Evolutionary conservation across 2,329 filamentous ascomycete species (phyloP).

Genomic region (Knufia fluminis): DNA sequence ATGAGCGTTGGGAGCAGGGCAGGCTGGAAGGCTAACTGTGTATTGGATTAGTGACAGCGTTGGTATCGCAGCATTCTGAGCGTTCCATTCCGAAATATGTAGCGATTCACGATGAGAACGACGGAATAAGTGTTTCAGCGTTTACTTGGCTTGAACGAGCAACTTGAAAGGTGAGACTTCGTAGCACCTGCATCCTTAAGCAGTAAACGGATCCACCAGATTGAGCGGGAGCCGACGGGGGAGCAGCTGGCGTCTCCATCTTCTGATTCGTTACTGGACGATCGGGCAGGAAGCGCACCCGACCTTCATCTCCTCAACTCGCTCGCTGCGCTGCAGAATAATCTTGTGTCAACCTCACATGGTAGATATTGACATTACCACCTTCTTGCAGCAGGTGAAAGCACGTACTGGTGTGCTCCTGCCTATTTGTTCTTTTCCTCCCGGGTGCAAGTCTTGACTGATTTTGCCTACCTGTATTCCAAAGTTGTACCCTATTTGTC

Average conservation of each 20-base stretch:
- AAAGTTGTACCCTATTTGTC: neutral
- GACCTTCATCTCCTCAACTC: neutral
- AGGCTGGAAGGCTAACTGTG: neutral
- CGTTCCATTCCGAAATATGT: no score
- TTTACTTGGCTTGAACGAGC: no score
- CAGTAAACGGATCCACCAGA: no score
- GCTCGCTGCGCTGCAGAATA: constrained; percentile 7
- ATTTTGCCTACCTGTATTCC: constrained; percentile 6
- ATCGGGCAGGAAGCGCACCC: neutral
- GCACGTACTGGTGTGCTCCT: neutral
- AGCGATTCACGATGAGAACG: no score
- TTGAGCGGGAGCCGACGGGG: neutral
- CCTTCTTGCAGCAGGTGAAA: neutral
- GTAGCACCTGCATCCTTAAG: no score
- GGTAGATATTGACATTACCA: neutral
- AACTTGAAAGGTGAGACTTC: neutral
- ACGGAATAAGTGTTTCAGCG: no score
- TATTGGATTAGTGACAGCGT: neutral
- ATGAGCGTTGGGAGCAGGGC: neutral
- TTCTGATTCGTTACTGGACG: neutral
- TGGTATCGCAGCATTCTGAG: neutral
- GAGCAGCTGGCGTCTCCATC: neutral
- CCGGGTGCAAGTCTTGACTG: constrained; percentile 9
- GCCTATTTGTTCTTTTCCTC: neutral
- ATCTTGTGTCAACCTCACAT: constrained; percentile 9